Evolutionary conservation across 345 rosid genomes (phyloP).

Genomic region (Eucalyptus marginata): DNA sequence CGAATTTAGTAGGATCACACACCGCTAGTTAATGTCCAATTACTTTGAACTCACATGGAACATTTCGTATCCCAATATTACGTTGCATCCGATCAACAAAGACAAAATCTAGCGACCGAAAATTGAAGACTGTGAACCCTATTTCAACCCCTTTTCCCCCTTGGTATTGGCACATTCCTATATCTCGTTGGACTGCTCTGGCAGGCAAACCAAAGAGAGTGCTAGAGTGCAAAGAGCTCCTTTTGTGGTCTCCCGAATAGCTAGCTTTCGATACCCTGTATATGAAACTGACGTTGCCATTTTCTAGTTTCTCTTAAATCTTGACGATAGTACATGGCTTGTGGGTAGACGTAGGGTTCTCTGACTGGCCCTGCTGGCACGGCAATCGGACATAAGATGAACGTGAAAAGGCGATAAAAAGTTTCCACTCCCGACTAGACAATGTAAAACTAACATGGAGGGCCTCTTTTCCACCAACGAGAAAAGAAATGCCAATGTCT

Average conservation of each 20-base stretch:
- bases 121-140: not conserved
- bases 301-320: not conserved
- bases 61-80: not conserved
- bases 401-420: too few species aligned
- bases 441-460: too few species aligned
- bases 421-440: too few species aligned
- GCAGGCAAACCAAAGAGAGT: not conserved
- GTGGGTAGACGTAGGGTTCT: not conserved
- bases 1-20: not conserved
- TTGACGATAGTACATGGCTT: not conserved
- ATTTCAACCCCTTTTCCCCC: not conserved
- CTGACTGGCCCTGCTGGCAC: constrained; percentile 21
- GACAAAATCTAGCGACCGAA: not conserved
- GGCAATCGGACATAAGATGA: constrained; percentile 1
- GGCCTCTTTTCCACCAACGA: too few species aligned
- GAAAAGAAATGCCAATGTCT: too few species aligned
- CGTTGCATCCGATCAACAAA: not conserved
- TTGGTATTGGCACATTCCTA: not conserved
- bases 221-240: not conserved
- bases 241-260: too few species aligned
- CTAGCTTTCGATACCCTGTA: too few species aligned
- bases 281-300: too few species aligned
- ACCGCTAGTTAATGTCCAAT: not conserved
- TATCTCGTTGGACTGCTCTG: not conserved
- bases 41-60: not conserved